Conservation (phyloP, 2,329 filamentous ascomycete species). For the Aureobasidium sp. region DNA sequence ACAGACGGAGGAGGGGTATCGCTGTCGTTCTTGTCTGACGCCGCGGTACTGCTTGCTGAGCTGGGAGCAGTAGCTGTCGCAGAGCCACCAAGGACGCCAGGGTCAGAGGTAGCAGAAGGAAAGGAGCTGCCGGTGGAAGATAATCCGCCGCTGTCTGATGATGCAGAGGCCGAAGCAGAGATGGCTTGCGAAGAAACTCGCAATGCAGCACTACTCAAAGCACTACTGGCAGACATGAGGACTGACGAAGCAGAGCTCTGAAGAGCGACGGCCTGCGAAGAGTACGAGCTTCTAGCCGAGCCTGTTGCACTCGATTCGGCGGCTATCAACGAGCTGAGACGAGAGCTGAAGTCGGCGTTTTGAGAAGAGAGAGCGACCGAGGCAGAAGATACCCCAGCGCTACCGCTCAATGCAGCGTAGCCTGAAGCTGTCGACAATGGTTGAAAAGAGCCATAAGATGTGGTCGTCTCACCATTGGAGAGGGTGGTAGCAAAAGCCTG, state of each 20-base stretch:
- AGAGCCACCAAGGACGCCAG: background rate
- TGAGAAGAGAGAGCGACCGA: background rate
- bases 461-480: slow-evolving; percentile 15
- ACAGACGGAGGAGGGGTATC: slow-evolving; percentile 41
- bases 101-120: background rate
- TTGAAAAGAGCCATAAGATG: slow-evolving; percentile 10
- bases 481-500: slow-evolving; percentile 13
- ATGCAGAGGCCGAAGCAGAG: background rate
- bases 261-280: slow-evolving; percentile 1
- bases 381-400: background rate
- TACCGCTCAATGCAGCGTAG: background rate
- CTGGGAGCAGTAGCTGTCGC: slow-evolving; percentile 9
- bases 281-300: slow-evolving; percentile 14
- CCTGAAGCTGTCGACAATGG: background rate
- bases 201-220: background rate
- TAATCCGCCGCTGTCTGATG: background rate
- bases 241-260: slow-evolving; percentile 3
- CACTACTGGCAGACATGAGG: background rate
- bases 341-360: background rate
- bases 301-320: slow-evolving; percentile 8
- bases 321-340: background rate
- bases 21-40: slow-evolving; percentile 17
- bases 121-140: background rate
- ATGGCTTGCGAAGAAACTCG: background rate
- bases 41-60: slow-evolving; percentile 10